phyloP scores from a whole-genome alignment of 148 eudicot genomes.

The Vaccinium macrocarpon region DNA sequence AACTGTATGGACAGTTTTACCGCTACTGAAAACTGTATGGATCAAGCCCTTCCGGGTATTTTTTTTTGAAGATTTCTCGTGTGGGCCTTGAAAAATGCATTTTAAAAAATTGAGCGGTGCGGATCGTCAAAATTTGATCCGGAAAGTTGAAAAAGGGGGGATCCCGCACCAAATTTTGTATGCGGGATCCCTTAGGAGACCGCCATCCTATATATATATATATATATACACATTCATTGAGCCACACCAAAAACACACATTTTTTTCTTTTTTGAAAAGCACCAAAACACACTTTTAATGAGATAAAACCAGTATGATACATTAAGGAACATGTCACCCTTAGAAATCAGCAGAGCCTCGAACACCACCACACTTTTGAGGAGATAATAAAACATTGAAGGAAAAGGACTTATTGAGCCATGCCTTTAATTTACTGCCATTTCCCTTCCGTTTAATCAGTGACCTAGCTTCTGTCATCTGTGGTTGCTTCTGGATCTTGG shows the following conservation, averaged over 20 bases:
- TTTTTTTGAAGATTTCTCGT: too few relatives aligned
- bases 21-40: too few relatives aligned
- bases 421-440: slow-evolving; percentile 33
- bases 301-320: not conserved
- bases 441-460: slow-evolving; percentile 7
- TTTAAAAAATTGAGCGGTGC: too few relatives aligned
- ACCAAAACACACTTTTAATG: too few relatives aligned
- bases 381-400: slow-evolving; percentile 29
- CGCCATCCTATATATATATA: not conserved
- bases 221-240: not conserved
- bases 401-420: slow-evolving; percentile 48
- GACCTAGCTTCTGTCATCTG: slow-evolving; percentile 29
- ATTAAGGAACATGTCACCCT: not conserved
- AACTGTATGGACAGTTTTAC: too few relatives aligned
- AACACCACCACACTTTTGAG: not conserved
- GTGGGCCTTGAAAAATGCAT: too few relatives aligned
- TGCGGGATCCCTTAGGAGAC: too few relatives aligned
- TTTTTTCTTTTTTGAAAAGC: too few relatives aligned
- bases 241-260: not conserved
- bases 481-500: slow-evolving; percentile 39
- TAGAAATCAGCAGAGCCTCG: not conserved
- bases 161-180: too few relatives aligned
- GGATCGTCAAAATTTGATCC: too few relatives aligned
- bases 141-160: too few relatives aligned
- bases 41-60: too few relatives aligned